Evolutionary conservation across 306 rosid species (phyloP).

Genomic region (Castanea mollissima): DNA sequence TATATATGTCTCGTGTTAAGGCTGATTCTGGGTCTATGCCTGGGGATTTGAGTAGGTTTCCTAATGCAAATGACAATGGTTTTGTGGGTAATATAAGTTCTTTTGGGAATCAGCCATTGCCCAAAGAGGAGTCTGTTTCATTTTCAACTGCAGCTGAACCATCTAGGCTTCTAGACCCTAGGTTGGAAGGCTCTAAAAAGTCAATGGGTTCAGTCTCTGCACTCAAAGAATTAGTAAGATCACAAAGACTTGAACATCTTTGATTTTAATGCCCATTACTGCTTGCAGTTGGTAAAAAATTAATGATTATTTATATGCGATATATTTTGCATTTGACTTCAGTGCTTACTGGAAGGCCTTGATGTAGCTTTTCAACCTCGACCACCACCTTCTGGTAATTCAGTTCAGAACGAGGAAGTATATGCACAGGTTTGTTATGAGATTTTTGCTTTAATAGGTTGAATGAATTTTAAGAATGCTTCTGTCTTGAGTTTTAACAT

Average conservation of each 20-base stretch:
- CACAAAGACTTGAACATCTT: slow-evolving; percentile 5
- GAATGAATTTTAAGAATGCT: slow-evolving; percentile 14
- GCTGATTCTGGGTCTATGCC: slow-evolving; percentile 56
- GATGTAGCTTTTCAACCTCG: slow-evolving; percentile 53
- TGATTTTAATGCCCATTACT: not conserved
- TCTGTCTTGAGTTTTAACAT: not conserved
- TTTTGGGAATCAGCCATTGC: slow-evolving; percentile 47
- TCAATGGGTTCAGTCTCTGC: slow-evolving; percentile 59
- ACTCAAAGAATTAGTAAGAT: slow-evolving; percentile 72
- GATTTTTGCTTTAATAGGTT: slow-evolving; percentile 5
- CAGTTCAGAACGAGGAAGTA: slow-evolving; percentile 72
- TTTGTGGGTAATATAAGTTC: slow-evolving; percentile 39
- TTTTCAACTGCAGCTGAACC: slow-evolving; percentile 55
- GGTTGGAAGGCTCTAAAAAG: slow-evolving; percentile 66
- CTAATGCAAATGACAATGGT: slow-evolving; percentile 56
- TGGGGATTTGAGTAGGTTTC: slow-evolving; percentile 55
- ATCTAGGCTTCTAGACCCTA: slow-evolving; percentile 56
- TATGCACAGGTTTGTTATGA: slow-evolving; percentile 71
- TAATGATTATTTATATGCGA: slow-evolving; percentile 16
- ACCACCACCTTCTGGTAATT: slow-evolving; percentile 50
- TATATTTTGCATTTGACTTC: slow-evolving; percentile 35
- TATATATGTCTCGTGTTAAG: slow-evolving; percentile 63
- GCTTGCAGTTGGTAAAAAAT: not conserved
- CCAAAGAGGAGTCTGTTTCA: slow-evolving; percentile 60
- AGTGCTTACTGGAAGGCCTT: slow-evolving; percentile 87